phyloP scores from a whole-genome alignment of 768 basidiomycete genomes.

The Mycena haematopus region DNA sequence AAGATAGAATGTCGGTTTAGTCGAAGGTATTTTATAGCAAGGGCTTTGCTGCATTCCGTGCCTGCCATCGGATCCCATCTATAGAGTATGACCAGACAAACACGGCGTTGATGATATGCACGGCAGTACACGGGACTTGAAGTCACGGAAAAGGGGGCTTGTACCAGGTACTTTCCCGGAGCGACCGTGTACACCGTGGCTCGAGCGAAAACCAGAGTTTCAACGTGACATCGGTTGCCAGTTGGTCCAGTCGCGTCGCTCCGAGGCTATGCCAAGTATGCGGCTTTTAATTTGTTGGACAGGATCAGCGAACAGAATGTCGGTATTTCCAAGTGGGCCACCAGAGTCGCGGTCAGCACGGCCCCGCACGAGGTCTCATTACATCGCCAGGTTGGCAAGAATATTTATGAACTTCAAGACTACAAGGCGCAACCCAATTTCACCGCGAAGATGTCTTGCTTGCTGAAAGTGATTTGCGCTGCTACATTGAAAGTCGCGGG shows the following conservation, averaged over 20 bases:
- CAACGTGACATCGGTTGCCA: background rate
- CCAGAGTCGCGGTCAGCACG: constrained; percentile 10
- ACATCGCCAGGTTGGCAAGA: no score
- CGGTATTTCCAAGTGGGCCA: constrained; percentile 8
- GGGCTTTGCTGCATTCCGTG: background rate
- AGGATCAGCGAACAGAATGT: constrained; percentile 1
- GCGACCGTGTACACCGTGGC: constrained; percentile 16
- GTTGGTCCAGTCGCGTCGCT: background rate
- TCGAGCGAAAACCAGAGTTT: background rate
- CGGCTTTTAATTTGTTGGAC: background rate
- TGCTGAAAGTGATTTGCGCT: no score
- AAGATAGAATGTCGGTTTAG: constrained; percentile 4
- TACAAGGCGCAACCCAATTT: no score
- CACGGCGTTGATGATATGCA: background rate
- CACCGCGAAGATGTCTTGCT: no score
- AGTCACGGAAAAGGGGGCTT: background rate
- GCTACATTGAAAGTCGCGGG: no score
- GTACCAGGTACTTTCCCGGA: background rate
- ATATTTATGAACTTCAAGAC: no score
- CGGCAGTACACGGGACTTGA: background rate
- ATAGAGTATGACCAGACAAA: background rate
- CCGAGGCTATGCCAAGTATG: background rate
- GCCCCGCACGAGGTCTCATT: background rate
- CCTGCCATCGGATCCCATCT: background rate
- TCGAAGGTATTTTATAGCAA: constrained; percentile 7